Conservation (phyloP, 2,329 filamentous ascomycete species). For the Escovopsis sp. region DNA sequence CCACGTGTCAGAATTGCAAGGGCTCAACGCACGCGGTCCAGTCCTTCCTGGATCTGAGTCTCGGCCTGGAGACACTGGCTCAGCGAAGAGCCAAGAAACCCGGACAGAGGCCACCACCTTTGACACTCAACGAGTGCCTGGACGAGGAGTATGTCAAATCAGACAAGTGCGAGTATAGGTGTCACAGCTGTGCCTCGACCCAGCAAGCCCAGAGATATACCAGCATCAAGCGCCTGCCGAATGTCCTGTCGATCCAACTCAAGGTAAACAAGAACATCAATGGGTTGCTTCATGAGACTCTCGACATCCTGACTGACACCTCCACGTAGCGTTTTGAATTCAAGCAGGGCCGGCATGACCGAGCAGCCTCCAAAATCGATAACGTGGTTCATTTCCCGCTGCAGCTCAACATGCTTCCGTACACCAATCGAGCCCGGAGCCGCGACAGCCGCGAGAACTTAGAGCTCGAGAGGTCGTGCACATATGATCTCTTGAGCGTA, state of each 20-base stretch:
- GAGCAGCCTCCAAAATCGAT: slow-evolving; percentile 72
- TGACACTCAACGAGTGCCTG: slow-evolving; percentile 57
- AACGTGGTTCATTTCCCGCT: slow-evolving; percentile 75
- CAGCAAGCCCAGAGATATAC: slow-evolving; percentile 75
- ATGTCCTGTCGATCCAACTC: slow-evolving; percentile 80
- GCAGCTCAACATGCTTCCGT: slow-evolving; percentile 79
- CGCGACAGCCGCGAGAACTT: slow-evolving; percentile 37
- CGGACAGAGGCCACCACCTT: slow-evolving; percentile 27
- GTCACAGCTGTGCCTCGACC: slow-evolving; percentile 60
- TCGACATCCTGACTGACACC: neutral
- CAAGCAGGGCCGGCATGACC: slow-evolving; percentile 46
- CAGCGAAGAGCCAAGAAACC: slow-evolving; percentile 49
- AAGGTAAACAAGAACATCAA: slow-evolving; percentile 44
- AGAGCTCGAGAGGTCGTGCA: slow-evolving; percentile 49
- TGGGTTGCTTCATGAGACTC: neutral
- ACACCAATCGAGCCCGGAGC: slow-evolving; percentile 53
- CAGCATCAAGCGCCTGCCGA: slow-evolving; percentile 70
- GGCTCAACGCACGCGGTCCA: slow-evolving; percentile 73
- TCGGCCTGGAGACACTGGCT: slow-evolving; percentile 64
- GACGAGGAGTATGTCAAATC: slow-evolving; percentile 74
- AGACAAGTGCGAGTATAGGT: slow-evolving; percentile 83
- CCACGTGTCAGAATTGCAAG: slow-evolving; percentile 77
- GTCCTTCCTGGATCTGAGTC: slow-evolving; percentile 78
- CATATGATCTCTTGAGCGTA: slow-evolving; percentile 78
- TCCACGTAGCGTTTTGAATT: slow-evolving; percentile 53